These are phyloP conservation scores for Cryptococcus sp. DNA, from an alignment of 1,284 basidiomycete genomes.

Conservation along the genomic window DNA sequence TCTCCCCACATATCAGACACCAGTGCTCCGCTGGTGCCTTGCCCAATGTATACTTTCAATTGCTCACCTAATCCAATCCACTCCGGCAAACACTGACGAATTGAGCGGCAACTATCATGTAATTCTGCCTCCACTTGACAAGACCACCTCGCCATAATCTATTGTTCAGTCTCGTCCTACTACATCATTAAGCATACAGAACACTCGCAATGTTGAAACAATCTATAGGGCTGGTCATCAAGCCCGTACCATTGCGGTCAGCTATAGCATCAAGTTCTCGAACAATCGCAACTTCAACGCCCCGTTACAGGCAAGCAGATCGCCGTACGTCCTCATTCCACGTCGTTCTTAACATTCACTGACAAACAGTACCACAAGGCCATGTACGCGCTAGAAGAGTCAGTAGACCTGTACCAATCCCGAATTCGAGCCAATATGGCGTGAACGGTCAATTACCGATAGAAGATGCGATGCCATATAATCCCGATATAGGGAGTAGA, in stretches of 20 bases:
- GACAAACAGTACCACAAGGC: conserved; percentile 27
- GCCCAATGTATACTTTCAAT: too few species aligned
- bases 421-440: not conserved
- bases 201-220: not conserved
- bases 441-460: not conserved
- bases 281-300: conserved; percentile 7
- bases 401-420: conserved; percentile 2
- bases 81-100: too few species aligned
- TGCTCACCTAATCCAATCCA: too few species aligned
- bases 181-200: not conserved
- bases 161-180: not conserved
- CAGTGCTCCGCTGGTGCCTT: too few species aligned
- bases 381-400: conserved; percentile 25
- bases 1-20: too few species aligned
- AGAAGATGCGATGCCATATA: not conserved
- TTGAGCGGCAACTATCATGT: too few species aligned
- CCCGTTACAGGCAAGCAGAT: conserved; percentile 11
- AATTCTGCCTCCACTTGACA: too few species aligned
- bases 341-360: not conserved
- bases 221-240: not conserved
- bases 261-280: not conserved
- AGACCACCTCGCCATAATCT: too few species aligned
- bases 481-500: not conserved
- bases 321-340: conserved; percentile 9
- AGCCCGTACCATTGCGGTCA: not conserved